Percentiles rank a stretch among this genome's conserved stretches.
These are phyloP conservation scores for Entophlyctis luteolus DNA, from an alignment of 192 early-diverging fungal genomes.

Conservation along the genomic window DNA sequence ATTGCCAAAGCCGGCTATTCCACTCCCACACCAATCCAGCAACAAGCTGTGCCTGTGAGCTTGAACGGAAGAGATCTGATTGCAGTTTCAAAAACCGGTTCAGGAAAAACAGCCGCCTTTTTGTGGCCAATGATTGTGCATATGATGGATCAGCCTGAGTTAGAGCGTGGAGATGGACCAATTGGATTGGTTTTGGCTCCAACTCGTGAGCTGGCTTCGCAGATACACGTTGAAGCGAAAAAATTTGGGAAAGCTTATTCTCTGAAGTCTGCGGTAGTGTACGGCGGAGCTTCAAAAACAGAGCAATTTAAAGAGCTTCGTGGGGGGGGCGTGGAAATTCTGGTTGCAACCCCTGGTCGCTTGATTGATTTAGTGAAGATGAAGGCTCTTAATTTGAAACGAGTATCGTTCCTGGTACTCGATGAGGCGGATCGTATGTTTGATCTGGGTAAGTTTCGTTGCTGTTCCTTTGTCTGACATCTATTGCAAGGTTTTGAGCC, in stretches of 20 bases:
- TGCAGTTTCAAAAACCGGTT: constrained; percentile 82
- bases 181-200: constrained; percentile 77
- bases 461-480: not conserved
- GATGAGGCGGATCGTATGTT: constrained; percentile 59
- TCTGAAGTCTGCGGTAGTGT: constrained; percentile 63
- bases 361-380: constrained; percentile 86
- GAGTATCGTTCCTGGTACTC: constrained; percentile 59
- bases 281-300: constrained; percentile 77
- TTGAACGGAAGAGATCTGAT: constrained; percentile 76
- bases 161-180: constrained; percentile 72
- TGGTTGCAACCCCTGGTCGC: constrained; percentile 80
- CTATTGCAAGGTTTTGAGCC: constrained; percentile 52
- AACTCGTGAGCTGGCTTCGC: constrained; percentile 72
- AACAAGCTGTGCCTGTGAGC: constrained; percentile 72
- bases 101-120: constrained; percentile 78
- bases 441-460: constrained; percentile 36
- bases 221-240: constrained; percentile 75
- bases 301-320: constrained; percentile 81
- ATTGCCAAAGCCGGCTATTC: constrained; percentile 66
- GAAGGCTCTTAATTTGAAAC: constrained; percentile 75
- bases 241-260: constrained; percentile 75
- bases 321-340: constrained; percentile 64
- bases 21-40: constrained; percentile 73
- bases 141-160: constrained; percentile 78
- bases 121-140: constrained; percentile 79